A percentile compares a stretch with the other conserved stretches of the same genome.
phyloP scores from a whole-genome alignment of 495 filamentous ascomycete species.

The Neurospora hispaniola region DNA sequence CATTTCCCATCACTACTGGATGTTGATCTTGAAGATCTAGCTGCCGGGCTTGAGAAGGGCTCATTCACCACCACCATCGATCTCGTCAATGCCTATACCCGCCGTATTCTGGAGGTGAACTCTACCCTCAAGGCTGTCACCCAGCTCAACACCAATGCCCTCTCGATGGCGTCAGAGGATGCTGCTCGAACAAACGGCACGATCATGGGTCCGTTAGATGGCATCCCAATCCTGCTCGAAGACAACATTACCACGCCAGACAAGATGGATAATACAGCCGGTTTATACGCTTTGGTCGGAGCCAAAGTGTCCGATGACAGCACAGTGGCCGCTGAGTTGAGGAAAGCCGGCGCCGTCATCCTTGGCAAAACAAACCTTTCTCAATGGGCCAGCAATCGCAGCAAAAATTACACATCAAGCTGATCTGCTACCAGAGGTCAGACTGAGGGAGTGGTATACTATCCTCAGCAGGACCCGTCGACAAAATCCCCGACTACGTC shows the following conservation, averaged over 20 bases:
- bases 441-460: slow-evolving; percentile 32
- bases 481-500: slow-evolving; percentile 33
- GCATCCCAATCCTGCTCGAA: slow-evolving; percentile 59
- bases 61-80: slow-evolving; percentile 51
- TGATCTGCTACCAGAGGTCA: slow-evolving; percentile 38
- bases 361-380: slow-evolving; percentile 36
- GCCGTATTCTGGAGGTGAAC: slow-evolving; percentile 34
- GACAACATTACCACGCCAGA: slow-evolving; percentile 64
- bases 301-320: slow-evolving; percentile 37
- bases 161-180: slow-evolving; percentile 26
- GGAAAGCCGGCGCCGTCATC: slow-evolving; percentile 40
- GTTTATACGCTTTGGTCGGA: slow-evolving; percentile 47
- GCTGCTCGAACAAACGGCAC: slow-evolving; percentile 12
- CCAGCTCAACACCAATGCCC: slow-evolving; percentile 38
- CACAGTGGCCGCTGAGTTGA: slow-evolving; percentile 35
- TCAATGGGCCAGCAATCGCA: slow-evolving; percentile 33
- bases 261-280: slow-evolving; percentile 49
- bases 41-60: slow-evolving; percentile 35
- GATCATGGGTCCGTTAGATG: slow-evolving; percentile 44
- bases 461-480: slow-evolving; percentile 24
- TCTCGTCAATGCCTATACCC: slow-evolving; percentile 40
- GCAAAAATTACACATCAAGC: slow-evolving; percentile 27
- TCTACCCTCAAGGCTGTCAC: slow-evolving; percentile 27
- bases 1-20: slow-evolving; percentile 12
- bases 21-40: slow-evolving; percentile 42